phyloP scores from a whole-genome alignment of 1,284 basidiomycete genomes.

The Ceratobasidium sp. region DNA sequence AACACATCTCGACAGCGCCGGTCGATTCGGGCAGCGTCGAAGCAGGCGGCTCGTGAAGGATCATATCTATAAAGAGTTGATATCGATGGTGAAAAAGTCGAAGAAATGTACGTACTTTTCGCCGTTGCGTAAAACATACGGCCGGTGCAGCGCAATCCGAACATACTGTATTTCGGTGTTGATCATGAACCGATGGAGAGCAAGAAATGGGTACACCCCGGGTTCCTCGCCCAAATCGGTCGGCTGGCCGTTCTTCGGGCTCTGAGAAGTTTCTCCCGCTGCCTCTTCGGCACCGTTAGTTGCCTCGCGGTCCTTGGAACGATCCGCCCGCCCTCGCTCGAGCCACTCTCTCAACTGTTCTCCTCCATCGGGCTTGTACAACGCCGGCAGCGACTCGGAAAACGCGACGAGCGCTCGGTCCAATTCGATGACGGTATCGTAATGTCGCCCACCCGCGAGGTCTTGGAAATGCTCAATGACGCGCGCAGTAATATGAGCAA shows the following conservation, averaged over 20 bases:
- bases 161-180: constrained; percentile 1
- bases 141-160: constrained; percentile 30
- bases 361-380: constrained; percentile 20
- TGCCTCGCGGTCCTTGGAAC: constrained; percentile 1
- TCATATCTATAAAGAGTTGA: background rate
- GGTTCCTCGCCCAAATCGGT: constrained; percentile 8
- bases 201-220: constrained; percentile 26
- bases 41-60: constrained; percentile 22
- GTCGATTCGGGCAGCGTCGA: constrained; percentile 35
- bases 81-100: background rate
- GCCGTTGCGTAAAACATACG: constrained; percentile 15
- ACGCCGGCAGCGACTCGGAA: constrained; percentile 13
- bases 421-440: constrained; percentile 23
- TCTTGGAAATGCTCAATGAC: constrained; percentile 39
- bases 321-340: background rate
- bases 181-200: constrained; percentile 15
- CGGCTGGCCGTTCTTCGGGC: background rate
- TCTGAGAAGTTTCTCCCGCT: background rate
- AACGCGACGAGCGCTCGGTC: constrained; percentile 22
- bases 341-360: constrained; percentile 8
- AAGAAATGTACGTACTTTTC: constrained; percentile 22
- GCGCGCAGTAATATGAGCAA: constrained; percentile 15
- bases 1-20: constrained; percentile 14
- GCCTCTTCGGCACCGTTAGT: constrained; percentile 1
- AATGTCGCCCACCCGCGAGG: constrained; percentile 29